Evolutionary conservation across 768 basidiomycete genomes (phyloP), one percentile per base, ranked within the genome.

Genomic region (Trametes maxima): DNA sequence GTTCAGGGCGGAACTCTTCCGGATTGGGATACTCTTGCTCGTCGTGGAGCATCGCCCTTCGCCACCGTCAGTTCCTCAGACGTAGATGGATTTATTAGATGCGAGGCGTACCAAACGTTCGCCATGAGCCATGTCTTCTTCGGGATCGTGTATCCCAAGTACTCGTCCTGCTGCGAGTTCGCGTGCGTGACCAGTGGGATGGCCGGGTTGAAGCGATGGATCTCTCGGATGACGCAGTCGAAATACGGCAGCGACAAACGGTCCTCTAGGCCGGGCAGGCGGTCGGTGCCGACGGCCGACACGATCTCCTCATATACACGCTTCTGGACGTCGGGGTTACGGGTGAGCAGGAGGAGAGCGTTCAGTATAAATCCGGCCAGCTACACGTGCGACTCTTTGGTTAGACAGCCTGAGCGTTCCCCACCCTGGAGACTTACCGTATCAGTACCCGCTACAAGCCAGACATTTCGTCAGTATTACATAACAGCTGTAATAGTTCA

Each of bases 41-140:
- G 67, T 88, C 85, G 65, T 83, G 83, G 4, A 79, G 74, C 49
- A 87, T 75, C 13, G 60, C 59, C 60, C 64, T 65, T 5, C 60
- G 48, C 36, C 6, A 7, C 12, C 12, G 33, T 51, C 5, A 28
- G 25, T n/a, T 33, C 13, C 33, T 48, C 33, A 37, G 35, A 28
- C 47, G 22, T 33, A 48, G 10, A 21, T 14, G 21, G 22, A 1
- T n/a, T 44, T 21, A 10, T 21, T 44, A n/a, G 19, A 21, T 16
- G 43, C 50, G 19, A 22, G 21, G 22, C 55, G 39, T 37, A 68
- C 67, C 61, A 66, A 13, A 57, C 46, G 44, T 69, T 69, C n/a
- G 48, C 61, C 17, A 67, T 58, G 12, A 68, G 40, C 39, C 46
- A 44, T 8, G 57, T 61, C 12, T 59, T 67, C 35, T 65, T 39